Base-by-base conservation (phyloP, 495 filamentous ascomycete genomes). In the Mytilinidion resinicola region DNA sequence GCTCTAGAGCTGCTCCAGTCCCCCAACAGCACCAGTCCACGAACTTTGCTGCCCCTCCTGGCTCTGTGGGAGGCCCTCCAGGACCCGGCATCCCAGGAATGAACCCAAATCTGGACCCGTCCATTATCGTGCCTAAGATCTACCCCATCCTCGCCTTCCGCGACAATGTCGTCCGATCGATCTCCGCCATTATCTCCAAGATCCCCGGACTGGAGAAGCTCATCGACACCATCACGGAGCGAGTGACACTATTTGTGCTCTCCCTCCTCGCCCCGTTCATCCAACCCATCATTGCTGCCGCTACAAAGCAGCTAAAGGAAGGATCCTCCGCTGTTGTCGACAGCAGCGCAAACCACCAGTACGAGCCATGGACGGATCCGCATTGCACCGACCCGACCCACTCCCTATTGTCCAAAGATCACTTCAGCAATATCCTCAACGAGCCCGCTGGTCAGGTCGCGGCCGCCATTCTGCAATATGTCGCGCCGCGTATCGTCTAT, bases 141-240 rank as follows among this genome's bases (percentile, higher is more conserved):
- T 96, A 96, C 66, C 93, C 93, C 0, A 96, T 98, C 57, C 80
- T 98, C 9, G 82, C 88, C 53, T 98, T 96, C 76, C 82, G 93
- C 38, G 93, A 98, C 79, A 90, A 85, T 60, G 91, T 96, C 37
- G 91, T 95, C 21, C 87, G 86, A 36, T 78, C 83, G 34, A 87
- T 98, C 69, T 86, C 82, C 58, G 80, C 82, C 43, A 86, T 90
- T 53, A 89, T 97, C 60, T 87, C 91, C 63, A 96, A 91, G 74
- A 87, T 98, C 34, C 92, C 92, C 0, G 93, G 92, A 3, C 78
- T 98, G 2, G 89, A 95, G 68, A 78, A 80, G 4, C 75, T 96
- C 4, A 80, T 96, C 25, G 91, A 96, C 59, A 91, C 87, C 58
- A 92, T 98, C 68, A 88, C 85, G 49, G 93, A 98, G 68, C 90